Evolutionary conservation across 2,329 filamentous ascomycete genomes (phyloP), one percentile per base, ranked within the genome.

Genomic region (Aureobasidium musti): DNA sequence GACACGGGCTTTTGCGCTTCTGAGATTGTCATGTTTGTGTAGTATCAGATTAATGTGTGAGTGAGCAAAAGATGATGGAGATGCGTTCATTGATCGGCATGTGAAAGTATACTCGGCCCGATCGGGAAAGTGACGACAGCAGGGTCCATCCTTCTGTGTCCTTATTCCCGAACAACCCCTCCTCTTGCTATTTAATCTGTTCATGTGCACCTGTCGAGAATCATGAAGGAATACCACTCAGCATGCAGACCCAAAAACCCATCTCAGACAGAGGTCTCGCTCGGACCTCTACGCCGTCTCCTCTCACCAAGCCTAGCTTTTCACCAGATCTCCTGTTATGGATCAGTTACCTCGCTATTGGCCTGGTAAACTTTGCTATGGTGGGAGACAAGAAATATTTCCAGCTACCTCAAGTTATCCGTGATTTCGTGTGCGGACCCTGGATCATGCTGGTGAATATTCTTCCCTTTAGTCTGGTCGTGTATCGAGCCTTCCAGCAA

Each of bases 1-100:
- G 89, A 92, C 65, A 91, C 74, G 71, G 75, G 74, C 53, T 73
- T 74, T 37, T 70, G 57, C 33, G 50, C 43, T 4, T 54, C 52
- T 28, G 50, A 60, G 2, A 43, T 11, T 35, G 56, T 8, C 56
- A 60, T 60, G 23, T 1, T 47, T 45, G 28, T 47, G 39, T 60
- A 23, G 26, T 21, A 28, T 35, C 30, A 23, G 37, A 3, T 10
- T 35, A 10, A 5, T 33, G 30, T 33, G 8, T 33, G 30, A 5
- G 30, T 33, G 30, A 33, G 30, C 6, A 59, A 60, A 60, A 60
- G 56, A 47, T 60, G 56, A 33, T 11, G 41, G 53, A 14, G n/a
- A 35, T 60, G 56, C 41, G 41, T 47, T 47, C 56, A 47, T 60
- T 10, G 39, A 60, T 60, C 56, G 28, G 41, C 56, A 60, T 60